Conservation (phyloP, 2,329 filamentous ascomycete genomes). For the Plenodomus lindquistii region DNA sequence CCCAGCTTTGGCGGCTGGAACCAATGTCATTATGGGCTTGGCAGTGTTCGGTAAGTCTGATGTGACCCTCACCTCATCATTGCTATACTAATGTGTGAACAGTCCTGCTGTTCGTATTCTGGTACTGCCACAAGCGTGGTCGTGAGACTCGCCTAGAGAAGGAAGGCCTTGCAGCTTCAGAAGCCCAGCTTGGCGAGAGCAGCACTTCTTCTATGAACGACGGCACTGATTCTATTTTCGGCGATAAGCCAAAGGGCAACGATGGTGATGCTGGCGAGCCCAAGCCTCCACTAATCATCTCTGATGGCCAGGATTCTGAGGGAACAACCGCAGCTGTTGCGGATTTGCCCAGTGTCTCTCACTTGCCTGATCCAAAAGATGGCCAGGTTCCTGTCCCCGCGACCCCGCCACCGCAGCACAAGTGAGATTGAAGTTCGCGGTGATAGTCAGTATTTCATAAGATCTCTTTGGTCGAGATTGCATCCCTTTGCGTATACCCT, state of each 20-base stretch:
- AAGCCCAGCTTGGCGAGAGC: constrained; percentile 30
- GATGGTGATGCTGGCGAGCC: constrained; percentile 16
- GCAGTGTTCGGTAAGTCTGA: constrained; percentile 76
- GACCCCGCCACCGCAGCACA: constrained; percentile 11
- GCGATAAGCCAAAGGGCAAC: constrained; percentile 21
- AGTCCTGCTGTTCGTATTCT: constrained; percentile 89
- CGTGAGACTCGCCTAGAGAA: constrained; percentile 78
- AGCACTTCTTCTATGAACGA: constrained; percentile 35
- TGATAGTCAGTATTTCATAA: background rate
- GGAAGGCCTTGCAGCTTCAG: constrained; percentile 50
- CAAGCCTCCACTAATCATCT: constrained; percentile 34
- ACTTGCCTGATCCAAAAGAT: constrained; percentile 40
- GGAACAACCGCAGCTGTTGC: constrained; percentile 26
- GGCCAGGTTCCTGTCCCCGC: constrained; percentile 18
- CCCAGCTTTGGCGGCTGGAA: constrained; percentile 81
- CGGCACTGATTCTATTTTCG: constrained; percentile 37
- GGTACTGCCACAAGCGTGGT: constrained; percentile 98
- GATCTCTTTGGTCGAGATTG: constrained; percentile 21
- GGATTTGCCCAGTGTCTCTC: constrained; percentile 42
- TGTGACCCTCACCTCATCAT: background rate
- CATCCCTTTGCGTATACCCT: constrained; percentile 17
- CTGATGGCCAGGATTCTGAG: constrained; percentile 24
- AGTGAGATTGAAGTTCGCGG: constrained; percentile 3
- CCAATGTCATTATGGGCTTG: constrained; percentile 88
- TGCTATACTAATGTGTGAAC: constrained; percentile 19